A percentile compares a stretch with the other conserved stretches of the same genome.
Conservation (phyloP, 1,284 basidiomycete species). For the Ganoderma sp. region DNA sequence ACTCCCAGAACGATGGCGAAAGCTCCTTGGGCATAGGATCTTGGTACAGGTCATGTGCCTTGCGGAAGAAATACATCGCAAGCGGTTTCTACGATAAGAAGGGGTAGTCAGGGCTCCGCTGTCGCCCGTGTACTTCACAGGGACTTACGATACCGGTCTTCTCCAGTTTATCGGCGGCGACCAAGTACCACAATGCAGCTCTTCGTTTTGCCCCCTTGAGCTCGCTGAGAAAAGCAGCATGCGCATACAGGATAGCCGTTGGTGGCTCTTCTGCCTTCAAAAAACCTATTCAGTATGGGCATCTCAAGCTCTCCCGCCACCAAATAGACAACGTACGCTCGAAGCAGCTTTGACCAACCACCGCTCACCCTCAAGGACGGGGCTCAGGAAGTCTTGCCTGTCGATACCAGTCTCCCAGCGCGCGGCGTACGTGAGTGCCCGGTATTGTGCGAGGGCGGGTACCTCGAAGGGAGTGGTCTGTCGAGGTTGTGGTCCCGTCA, state of each 20-base stretch:
- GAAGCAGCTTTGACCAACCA: slow-evolving; percentile 85
- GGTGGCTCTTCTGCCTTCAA: slow-evolving; percentile 79
- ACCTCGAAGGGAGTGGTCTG: slow-evolving; percentile 52
- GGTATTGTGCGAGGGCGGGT: slow-evolving; percentile 65
- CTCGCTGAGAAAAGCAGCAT: slow-evolving; percentile 72
- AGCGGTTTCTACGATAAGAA: slow-evolving; percentile 67
- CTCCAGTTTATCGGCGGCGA: slow-evolving; percentile 75
- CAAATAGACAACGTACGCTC: slow-evolving; percentile 55
- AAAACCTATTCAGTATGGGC: slow-evolving; percentile 30
- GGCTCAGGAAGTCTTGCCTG: slow-evolving; percentile 60
- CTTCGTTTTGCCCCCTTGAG: slow-evolving; percentile 61
- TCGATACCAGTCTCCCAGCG: slow-evolving; percentile 76
- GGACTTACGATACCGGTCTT: slow-evolving; percentile 77
- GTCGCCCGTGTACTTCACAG: too few relatives aligned
- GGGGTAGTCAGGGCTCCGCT: background rate
- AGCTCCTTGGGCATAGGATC: slow-evolving; percentile 56
- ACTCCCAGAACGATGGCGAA: slow-evolving; percentile 80
- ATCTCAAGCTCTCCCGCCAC: slow-evolving; percentile 17
- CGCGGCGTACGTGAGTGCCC: slow-evolving; percentile 67
- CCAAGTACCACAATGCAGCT: slow-evolving; percentile 77
- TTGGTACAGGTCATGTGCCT: slow-evolving; percentile 66
- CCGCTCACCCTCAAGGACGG: slow-evolving; percentile 70
- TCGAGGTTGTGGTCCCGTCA: slow-evolving; percentile 31
- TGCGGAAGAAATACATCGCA: slow-evolving; percentile 78
- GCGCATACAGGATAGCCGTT: slow-evolving; percentile 74